Percentiles rank a stretch among this genome's conserved stretches.
These are phyloP conservation scores for Cyclocybe cylindracea DNA, from an alignment of 768 basidiomycete species.

Conservation along the genomic window DNA sequence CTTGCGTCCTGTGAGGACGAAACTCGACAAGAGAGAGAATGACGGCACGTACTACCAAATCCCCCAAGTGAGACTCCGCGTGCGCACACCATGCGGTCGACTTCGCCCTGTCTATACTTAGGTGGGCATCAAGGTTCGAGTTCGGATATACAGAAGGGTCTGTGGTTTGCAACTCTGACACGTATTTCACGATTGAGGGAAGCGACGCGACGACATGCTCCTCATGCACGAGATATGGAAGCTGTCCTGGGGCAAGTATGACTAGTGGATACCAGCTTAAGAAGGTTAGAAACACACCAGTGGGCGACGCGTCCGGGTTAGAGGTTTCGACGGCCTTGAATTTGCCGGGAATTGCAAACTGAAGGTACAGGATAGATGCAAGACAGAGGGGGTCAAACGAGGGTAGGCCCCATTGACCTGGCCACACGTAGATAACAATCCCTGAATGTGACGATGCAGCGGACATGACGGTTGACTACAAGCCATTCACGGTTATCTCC, in stretches of 20 bases:
- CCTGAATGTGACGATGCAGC: slow-evolving; percentile 14
- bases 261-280: neutral
- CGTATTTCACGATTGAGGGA: slow-evolving; percentile 65
- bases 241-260: slow-evolving; percentile 48
- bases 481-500: neutral
- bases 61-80: slow-evolving; percentile 64
- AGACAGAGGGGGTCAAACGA: slow-evolving; percentile 71
- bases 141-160: slow-evolving; percentile 27
- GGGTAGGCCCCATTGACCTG: slow-evolving; percentile 60
- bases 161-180: slow-evolving; percentile 47
- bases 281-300: slow-evolving; percentile 48
- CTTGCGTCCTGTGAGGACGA: slow-evolving; percentile 34
- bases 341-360: slow-evolving; percentile 66
- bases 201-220: slow-evolving; percentile 51
- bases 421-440: slow-evolving; percentile 66
- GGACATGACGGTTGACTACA: slow-evolving; percentile 3
- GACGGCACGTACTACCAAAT: slow-evolving; percentile 60
- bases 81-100: slow-evolving; percentile 66
- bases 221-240: slow-evolving; percentile 71
- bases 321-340: slow-evolving; percentile 63
- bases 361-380: slow-evolving; percentile 66
- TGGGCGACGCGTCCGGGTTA: slow-evolving; percentile 73
- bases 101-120: slow-evolving; percentile 53
- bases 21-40: neutral
- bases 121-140: slow-evolving; percentile 47